These are phyloP conservation scores for Cucurbitaria berberidis DNA, from an alignment of 2,329 filamentous ascomycete species.

Conservation along the genomic window DNA sequence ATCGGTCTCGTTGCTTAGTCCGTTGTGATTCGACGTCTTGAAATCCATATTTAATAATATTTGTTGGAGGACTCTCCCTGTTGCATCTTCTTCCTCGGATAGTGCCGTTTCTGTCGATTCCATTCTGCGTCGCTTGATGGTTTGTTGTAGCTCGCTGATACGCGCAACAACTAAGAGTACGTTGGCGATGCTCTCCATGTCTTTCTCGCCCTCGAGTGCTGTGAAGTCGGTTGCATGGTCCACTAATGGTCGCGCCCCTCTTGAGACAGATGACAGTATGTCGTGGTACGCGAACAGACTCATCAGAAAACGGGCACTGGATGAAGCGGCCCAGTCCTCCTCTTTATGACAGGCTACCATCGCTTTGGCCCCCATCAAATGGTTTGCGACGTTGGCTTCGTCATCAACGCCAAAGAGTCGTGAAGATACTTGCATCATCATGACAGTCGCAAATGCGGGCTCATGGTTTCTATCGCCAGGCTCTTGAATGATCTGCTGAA, in stretches of 20 bases:
- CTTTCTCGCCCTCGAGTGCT: constrained; percentile 30
- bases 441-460: constrained; percentile 35
- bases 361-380: constrained; percentile 39
- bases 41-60: constrained; percentile 26
- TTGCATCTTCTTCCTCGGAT: constrained; percentile 24
- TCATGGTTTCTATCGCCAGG: constrained; percentile 26
- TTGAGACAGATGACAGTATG: constrained; percentile 39
- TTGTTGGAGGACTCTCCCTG: constrained; percentile 28
- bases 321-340: constrained; percentile 17
- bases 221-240: constrained; percentile 27
- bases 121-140: constrained; percentile 20
- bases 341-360: constrained; percentile 30
- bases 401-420: constrained; percentile 37
- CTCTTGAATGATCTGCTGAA: constrained; percentile 34
- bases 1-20: constrained; percentile 6
- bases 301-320: constrained; percentile 34
- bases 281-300: constrained; percentile 43
- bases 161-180: constrained; percentile 35
- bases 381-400: constrained; percentile 35
- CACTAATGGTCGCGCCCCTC: constrained; percentile 31
- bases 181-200: constrained; percentile 33
- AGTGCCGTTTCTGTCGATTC: constrained; percentile 7
- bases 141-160: constrained; percentile 33
- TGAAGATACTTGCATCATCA: constrained; percentile 45
- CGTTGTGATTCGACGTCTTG: neutral